Evolutionary conservation across 2,329 filamentous ascomycete species (phyloP).

Genomic region (Aspergillus hiratsukae): DNA sequence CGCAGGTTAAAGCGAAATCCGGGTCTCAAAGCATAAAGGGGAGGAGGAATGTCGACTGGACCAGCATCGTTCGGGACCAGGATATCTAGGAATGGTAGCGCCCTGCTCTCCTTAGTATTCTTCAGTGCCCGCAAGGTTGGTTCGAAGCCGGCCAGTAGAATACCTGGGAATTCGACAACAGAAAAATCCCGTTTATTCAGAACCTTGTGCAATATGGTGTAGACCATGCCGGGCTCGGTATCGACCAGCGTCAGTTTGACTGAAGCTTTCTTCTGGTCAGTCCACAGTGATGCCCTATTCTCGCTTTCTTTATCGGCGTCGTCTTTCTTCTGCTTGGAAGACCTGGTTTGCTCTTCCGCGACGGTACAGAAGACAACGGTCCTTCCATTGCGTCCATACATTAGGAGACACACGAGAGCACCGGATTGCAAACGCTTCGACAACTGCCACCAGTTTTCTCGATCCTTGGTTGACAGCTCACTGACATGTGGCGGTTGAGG

Average conservation of each 20-base stretch:
- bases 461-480: slow-evolving; percentile 3
- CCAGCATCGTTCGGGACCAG: slow-evolving; percentile 20
- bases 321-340: slow-evolving; percentile 11
- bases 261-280: neutral
- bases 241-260: neutral
- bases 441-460: slow-evolving; percentile 25
- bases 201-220: neutral
- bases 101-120: slow-evolving; percentile 40
- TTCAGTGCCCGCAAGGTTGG: slow-evolving; percentile 55
- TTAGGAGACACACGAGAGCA: slow-evolving; percentile 26
- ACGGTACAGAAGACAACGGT: slow-evolving; percentile 25
- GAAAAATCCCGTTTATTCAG: neutral
- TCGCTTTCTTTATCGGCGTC: neutral
- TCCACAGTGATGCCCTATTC: neutral
- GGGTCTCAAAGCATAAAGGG: slow-evolving; percentile 46
- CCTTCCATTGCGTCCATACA: slow-evolving; percentile 7
- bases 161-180: slow-evolving; percentile 56
- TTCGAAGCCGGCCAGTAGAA: slow-evolving; percentile 54
- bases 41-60: slow-evolving; percentile 36
- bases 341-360: slow-evolving; percentile 4
- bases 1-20: slow-evolving; percentile 45
- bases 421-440: slow-evolving; percentile 27
- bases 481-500: slow-evolving; percentile 19
- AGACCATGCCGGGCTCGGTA: neutral
- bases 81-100: slow-evolving; percentile 48